phyloP scores from a whole-genome alignment of 176 grass and related monocot species.

The Hsuehochloa calcarea region DNA sequence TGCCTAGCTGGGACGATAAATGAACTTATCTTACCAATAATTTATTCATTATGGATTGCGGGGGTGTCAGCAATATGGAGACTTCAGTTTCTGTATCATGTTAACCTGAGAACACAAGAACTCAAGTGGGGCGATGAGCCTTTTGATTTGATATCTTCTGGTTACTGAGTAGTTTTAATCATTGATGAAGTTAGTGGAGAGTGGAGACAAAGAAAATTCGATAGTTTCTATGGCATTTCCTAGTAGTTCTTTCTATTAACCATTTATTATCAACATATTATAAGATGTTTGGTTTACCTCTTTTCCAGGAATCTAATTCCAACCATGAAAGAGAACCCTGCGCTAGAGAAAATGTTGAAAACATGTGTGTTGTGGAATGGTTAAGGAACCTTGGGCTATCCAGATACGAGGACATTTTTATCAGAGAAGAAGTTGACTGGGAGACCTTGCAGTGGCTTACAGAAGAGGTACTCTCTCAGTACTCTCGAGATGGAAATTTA shows the following conservation, averaged over 20 bases:
- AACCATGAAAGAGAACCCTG: slow-evolving; percentile 37
- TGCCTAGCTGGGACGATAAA: neutral
- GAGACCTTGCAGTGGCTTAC: slow-evolving; percentile 85
- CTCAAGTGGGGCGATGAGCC: neutral
- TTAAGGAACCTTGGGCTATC: slow-evolving; percentile 70
- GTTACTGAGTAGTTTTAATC: neutral
- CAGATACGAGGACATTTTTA: slow-evolving; percentile 75
- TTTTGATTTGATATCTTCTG: neutral
- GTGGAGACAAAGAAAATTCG: neutral
- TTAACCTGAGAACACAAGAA: neutral
- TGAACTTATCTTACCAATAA: neutral
- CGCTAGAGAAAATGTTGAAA: slow-evolving; percentile 49
- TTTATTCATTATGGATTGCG: neutral
- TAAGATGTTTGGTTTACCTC: slow-evolving; percentile 19
- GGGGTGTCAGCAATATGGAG: neutral
- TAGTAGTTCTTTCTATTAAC: neutral
- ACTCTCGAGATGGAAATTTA: neutral
- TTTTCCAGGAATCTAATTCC: slow-evolving; percentile 50
- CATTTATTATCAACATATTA: neutral
- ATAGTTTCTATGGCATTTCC: neutral
- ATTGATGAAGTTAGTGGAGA: neutral
- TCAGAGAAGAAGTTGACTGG: slow-evolving; percentile 86
- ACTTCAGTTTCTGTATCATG: neutral
- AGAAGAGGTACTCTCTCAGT: slow-evolving; percentile 67
- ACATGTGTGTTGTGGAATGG: slow-evolving; percentile 52